phyloP scores from a whole-genome alignment of 1,284 basidiomycete species.

The Stereum hirsutum region DNA sequence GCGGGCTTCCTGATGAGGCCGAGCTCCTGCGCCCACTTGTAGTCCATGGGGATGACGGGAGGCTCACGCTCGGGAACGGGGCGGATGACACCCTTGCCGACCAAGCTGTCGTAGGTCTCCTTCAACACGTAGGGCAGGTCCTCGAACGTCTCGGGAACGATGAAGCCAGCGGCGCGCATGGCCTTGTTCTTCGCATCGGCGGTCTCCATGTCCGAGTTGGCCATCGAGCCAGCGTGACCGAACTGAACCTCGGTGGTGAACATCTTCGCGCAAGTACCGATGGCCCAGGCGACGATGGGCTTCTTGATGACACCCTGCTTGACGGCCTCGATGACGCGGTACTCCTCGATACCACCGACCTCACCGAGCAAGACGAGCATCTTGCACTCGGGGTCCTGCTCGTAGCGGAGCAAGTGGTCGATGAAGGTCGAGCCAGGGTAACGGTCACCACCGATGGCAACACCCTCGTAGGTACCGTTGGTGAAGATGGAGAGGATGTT shows the following conservation, averaged over 20 bases:
- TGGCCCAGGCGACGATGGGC: slow-evolving; percentile 99
- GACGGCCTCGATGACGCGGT: slow-evolving; percentile 97
- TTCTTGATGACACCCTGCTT: slow-evolving; percentile 93
- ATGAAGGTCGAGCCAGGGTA: slow-evolving; percentile 99
- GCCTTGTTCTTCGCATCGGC: slow-evolving; percentile 96
- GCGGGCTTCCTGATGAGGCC: slow-evolving; percentile 98
- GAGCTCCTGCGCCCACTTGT: slow-evolving; percentile 99
- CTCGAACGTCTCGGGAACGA: slow-evolving; percentile 97
- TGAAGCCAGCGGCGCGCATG: slow-evolving; percentile 93
- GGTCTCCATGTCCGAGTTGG: slow-evolving; percentile 95
- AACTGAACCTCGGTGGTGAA: slow-evolving; percentile 99
- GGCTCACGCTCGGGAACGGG: slow-evolving; percentile 81
- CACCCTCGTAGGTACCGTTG: slow-evolving; percentile 99
- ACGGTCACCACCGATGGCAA: slow-evolving; percentile 98
- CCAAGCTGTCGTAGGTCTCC: slow-evolving; percentile 82
- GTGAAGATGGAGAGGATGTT: slow-evolving; percentile 97
- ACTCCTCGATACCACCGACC: slow-evolving; percentile 98
- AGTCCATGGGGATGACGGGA: slow-evolving; percentile 98
- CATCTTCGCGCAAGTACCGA: slow-evolving; percentile 99
- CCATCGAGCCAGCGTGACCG: slow-evolving; percentile 97
- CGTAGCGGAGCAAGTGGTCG: slow-evolving; percentile 97
- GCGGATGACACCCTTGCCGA: slow-evolving; percentile 60
- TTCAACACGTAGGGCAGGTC: slow-evolving; percentile 83
- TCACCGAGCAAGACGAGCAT: slow-evolving; percentile 98
- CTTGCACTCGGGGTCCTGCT: slow-evolving; percentile 96